Evolutionary conservation across 1,139 yeast genomes (phyloP), one percentile per base, ranked within the genome.

Genomic region (Pichia sp.): DNA sequence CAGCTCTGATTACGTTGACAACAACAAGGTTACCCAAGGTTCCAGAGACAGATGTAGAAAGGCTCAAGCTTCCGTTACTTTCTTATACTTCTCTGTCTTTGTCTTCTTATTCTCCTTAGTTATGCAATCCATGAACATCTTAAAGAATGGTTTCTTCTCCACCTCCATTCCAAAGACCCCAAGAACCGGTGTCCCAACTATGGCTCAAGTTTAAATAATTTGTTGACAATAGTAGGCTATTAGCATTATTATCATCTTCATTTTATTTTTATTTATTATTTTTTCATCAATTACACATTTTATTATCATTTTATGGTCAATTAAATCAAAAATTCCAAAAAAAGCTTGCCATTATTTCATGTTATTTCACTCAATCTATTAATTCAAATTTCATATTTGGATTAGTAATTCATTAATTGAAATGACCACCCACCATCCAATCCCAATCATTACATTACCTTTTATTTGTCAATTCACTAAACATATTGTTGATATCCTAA

Each of bases 41-140:
- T 75, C 83, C 40, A 58, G 71, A 27, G 85, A 79, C 60, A 82
- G 97, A 76, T 93, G 99, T 76, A 88, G 97, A 78, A 83, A 87
- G 75, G 93, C 96, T 51, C 98, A 93, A 76, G 96, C 96, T 55
- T 72, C 88, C 34, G 79, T 79, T 60, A 96, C 96, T 54, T 93
- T 93, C 84, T 79, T 90, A 64, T 93, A 81, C 84, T 83, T 93
- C 69, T 76, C 94, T 52, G 82, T 85, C 75, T 81, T 83, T 66
- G 71, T 84, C 67, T 85, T 88, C 67, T 70, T 89, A 58, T 86
- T 77, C 62, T 79, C 91, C 53, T 67, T 81, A 55, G 75, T 77
- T 53, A 75, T 87, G 71, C 81, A 93, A 54, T 61, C 75, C 54
- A 59, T 81, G 55, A 71, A 78, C 52, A 73, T 86, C 53, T 46